Conservation (phyloP, 352 stramenopile species). For the Globisporangium cederbergense region DNA sequence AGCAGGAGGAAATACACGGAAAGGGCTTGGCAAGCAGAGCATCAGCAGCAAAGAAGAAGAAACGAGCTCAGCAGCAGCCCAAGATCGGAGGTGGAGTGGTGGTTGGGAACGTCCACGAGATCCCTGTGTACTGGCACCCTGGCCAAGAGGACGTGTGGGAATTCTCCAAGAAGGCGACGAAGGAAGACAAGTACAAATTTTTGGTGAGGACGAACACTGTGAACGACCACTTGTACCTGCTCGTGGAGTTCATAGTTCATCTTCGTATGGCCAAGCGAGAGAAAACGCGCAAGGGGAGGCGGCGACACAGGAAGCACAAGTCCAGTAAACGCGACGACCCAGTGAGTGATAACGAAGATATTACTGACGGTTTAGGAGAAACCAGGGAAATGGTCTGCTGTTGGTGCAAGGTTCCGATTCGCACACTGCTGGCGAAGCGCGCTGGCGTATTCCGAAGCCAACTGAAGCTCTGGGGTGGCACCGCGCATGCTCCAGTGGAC, state of each 20-base stretch:
- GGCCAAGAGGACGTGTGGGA: slow-evolving; percentile 79
- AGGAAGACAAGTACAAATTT: slow-evolving; percentile 83
- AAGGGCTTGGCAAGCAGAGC: slow-evolving; percentile 9
- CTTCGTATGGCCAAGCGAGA: slow-evolving; percentile 32
- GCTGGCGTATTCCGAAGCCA: slow-evolving; percentile 45
- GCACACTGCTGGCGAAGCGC: slow-evolving; percentile 43
- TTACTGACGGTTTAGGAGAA: slow-evolving; percentile 17
- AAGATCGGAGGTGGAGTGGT: slow-evolving; percentile 31
- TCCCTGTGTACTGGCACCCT: slow-evolving; percentile 68
- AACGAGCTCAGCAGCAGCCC: slow-evolving; percentile 2
- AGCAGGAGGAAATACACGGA: slow-evolving; percentile 31
- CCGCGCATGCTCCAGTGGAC: slow-evolving; percentile 55
- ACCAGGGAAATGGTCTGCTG: slow-evolving; percentile 69
- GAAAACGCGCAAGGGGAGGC: slow-evolving; percentile 19
- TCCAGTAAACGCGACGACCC: background rate
- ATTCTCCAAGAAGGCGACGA: slow-evolving; percentile 74
- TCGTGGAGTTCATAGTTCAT: slow-evolving; percentile 77
- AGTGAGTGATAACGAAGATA: background rate
- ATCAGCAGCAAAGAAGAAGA: slow-evolving; percentile 9
- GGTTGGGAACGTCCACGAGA: slow-evolving; percentile 74
- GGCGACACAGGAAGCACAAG: slow-evolving; percentile 8
- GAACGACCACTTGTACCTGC: slow-evolving; percentile 62
- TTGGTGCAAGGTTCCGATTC: slow-evolving; percentile 75
- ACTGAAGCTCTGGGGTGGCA: slow-evolving; percentile 64
- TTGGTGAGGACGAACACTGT: slow-evolving; percentile 67